Evolutionary conservation across 169 alveolate genomes (phyloP), one percentile per base, ranked within the genome.

Genomic region (Theileria equi): DNA sequence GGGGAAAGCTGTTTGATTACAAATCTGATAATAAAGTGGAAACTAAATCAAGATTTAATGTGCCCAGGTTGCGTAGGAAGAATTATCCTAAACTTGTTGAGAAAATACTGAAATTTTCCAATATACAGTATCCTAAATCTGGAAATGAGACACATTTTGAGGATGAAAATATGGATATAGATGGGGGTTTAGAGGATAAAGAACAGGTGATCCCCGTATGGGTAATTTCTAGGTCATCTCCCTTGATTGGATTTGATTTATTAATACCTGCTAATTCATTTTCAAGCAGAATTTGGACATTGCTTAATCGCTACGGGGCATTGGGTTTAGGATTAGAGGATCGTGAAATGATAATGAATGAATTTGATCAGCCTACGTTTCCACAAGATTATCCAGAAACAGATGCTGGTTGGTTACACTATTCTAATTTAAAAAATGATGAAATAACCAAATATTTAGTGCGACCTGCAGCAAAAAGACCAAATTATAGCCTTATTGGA

Each of bases 321-420:
- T 8, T 77, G 57, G 70, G 81, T 5, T 53, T 77, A 0, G 86
- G 81, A 21, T 57, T 57, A 13, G 17, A 40, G 11, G 86, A 77
- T 43, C 44, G 86, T 13, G 59, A 62, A 36, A 50, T 40, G 59
- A 13, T 77, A 34, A 52, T 62, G 36, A 64, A 64, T 31, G 47
- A 67, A 13, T 29, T 40, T 45, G 55, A 38, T 6, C 62, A 58
- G 49, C 35, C 62, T 25, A 44, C 67, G 38, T 77, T 77, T 40
- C 86, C 86, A 11, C 77, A 77, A 53, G 86, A 77, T 32, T 77
- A 44, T 47, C 86, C 86, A 13, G 86, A 77, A 17, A 67, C 86
- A n/a, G n/a, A 53, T 13, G 54, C 71, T 3, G 86, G 86, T 23
- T 49, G 55, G 34, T 49, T 4, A 5, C 55, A 58, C 57, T 45